Conservation (phyloP, 768 basidiomycete genomes). For the Gloeophyllum trabeum region DNA sequence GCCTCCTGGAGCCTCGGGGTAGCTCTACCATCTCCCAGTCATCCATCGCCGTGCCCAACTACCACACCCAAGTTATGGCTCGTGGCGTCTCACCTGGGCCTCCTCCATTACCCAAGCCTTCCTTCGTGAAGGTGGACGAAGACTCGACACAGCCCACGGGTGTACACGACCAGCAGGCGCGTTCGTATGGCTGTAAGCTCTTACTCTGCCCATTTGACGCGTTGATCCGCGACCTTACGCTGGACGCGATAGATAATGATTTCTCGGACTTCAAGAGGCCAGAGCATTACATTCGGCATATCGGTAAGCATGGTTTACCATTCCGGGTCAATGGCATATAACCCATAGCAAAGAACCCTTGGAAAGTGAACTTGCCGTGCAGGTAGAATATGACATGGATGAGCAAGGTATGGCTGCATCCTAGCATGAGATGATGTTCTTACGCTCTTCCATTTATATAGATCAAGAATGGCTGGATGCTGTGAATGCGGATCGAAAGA, state of each 20-base stretch:
- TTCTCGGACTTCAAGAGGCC: constrained; percentile 64
- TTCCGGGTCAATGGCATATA: constrained; percentile 3
- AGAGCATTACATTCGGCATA: constrained; percentile 84
- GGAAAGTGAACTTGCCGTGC: constrained; percentile 82
- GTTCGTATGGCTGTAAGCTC: constrained; percentile 65
- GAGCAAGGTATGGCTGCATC: constrained; percentile 67
- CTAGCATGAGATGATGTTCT: neutral
- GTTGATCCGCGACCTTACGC: neutral
- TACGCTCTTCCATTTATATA: constrained; percentile 16
- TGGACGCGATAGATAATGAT: constrained; percentile 40
- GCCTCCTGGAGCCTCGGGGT: too few species aligned
- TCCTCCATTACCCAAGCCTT: constrained; percentile 47
- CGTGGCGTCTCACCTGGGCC: constrained; percentile 28
- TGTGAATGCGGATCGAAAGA: constrained; percentile 73
- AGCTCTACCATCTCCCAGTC: too few species aligned
- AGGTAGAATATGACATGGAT: constrained; percentile 99
- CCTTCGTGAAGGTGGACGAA: constrained; percentile 56
- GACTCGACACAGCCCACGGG: constrained; percentile 48
- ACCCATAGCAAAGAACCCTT: constrained; percentile 55
- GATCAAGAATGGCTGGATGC: constrained; percentile 93
- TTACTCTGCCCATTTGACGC: neutral
- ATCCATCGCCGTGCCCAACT: too few species aligned
- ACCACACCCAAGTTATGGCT: too few species aligned
- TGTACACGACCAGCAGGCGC: constrained; percentile 48
- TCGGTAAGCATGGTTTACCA: constrained; percentile 40